Percentiles rank a stretch among this genome's conserved stretches.
phyloP scores from a whole-genome alignment of 129 eudicot genomes.

The Arctium minus region DNA sequence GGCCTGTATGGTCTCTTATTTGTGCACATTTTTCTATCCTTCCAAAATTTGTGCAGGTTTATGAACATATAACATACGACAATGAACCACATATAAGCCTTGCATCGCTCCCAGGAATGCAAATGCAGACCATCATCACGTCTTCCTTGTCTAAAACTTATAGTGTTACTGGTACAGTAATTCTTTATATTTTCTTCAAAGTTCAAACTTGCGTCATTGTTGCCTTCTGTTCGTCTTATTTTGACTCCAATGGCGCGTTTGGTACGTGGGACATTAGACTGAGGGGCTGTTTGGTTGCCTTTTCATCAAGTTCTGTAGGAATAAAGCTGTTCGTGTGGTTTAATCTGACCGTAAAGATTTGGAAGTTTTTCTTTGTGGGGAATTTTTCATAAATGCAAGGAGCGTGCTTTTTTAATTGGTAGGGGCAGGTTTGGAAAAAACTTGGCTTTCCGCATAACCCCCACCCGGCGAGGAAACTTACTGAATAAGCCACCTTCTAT shows the following conservation, averaged over 20 bases:
- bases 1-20: neutral
- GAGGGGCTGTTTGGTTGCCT: too few species aligned
- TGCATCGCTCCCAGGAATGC: slow-evolving; percentile 86
- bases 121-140: slow-evolving; percentile 73
- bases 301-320: too few species aligned
- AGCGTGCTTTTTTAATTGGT: too few species aligned
- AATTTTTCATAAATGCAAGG: too few species aligned
- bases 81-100: slow-evolving; percentile 64
- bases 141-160: slow-evolving; percentile 93
- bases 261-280: neutral
- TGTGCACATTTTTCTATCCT: neutral
- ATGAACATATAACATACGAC: slow-evolving; percentile 78
- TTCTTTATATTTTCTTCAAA: neutral
- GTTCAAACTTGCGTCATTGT: neutral
- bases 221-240: neutral
- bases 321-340: too few species aligned
- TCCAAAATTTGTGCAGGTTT: slow-evolving; percentile 54
- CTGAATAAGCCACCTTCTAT: too few species aligned
- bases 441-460: too few species aligned
- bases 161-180: slow-evolving; percentile 68
- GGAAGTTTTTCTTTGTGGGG: too few species aligned
- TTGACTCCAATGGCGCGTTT: neutral
- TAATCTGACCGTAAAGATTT: too few species aligned
- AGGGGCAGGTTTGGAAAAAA: too few species aligned
- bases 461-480: too few species aligned